Percentiles rank a stretch among this genome's conserved stretches.
Evolutionary conservation across 306 rosid genomes (phyloP).

Genomic region (Vigna mungo): DNA sequence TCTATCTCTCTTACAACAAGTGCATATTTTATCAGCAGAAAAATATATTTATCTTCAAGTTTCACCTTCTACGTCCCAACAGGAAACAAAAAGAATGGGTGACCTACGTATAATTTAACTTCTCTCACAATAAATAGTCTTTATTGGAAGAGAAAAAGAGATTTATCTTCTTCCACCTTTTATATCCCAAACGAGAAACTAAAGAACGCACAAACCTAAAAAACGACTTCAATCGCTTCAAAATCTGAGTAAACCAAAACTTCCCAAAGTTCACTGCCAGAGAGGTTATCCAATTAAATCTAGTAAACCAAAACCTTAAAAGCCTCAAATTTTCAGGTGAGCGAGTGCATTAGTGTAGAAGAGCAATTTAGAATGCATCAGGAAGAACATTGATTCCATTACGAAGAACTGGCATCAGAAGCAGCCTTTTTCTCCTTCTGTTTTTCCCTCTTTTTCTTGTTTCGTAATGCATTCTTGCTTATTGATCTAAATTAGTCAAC

Average conservation of each 20-base stretch:
- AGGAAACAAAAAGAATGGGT: neutral
- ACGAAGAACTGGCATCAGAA: constrained; percentile 54
- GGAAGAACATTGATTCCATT: constrained; percentile 38
- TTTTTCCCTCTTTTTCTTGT: constrained; percentile 97
- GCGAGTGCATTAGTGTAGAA: neutral
- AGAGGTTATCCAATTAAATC: constrained; percentile 22
- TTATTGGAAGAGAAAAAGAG: neutral
- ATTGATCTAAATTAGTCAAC: constrained; percentile 56
- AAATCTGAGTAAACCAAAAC: constrained; percentile 40
- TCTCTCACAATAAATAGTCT: neutral
- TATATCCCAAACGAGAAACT: neutral
- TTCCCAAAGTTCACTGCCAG: constrained; percentile 25
- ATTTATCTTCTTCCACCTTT: neutral
- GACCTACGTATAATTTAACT: neutral
- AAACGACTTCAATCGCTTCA: constrained; percentile 20
- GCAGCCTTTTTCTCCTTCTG: constrained; percentile 86
- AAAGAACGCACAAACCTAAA: constrained; percentile 19
- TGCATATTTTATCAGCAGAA: neutral
- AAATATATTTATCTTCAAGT: constrained; percentile 9
- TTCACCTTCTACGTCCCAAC: neutral
- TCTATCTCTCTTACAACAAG: neutral
- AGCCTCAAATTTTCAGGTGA: constrained; percentile 27
- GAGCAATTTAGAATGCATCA: neutral
- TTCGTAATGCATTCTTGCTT: constrained; percentile 86
- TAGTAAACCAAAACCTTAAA: constrained; percentile 7